Base-by-base conservation (phyloP, 2,329 filamentous ascomycete genomes). In the Aureobasidium namibiae region DNA sequence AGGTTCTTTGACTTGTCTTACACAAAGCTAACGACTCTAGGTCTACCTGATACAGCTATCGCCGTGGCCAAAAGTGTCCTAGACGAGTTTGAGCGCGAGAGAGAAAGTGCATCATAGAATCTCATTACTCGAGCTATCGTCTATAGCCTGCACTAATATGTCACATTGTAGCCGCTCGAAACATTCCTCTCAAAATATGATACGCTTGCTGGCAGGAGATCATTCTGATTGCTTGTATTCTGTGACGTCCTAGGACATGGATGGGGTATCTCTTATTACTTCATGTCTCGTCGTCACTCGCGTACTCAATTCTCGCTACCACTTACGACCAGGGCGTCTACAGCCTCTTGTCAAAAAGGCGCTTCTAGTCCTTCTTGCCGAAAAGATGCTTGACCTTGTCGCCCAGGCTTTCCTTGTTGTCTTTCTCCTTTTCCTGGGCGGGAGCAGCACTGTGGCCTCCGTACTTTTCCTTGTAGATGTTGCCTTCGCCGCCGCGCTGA, bases 21-120 rank as follows among this genome's bases (percentile, higher is more conserved):
- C 23, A n/a, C 13, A 29, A 14, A 31, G 38, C 50, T 54, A 13
- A 54, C 11, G 18, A 6, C 41, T 24, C 3, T 33, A 73, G 73
- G 90, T 1, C 67, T 96, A 66, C 92, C 92, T 0, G 83, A 86
- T 61, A 76, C 80, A 45, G 89, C 87, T 3, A 83, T 96, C 58
- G 74, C 76, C 23, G 77, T 90, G 63, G 92, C 92, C 6, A 77
- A 73, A 54, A 71, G 76, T 38, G 79, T 89, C 9, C 74, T 91
- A 26, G 69, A 71, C 24, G 61, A 67, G 24, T 63, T 72, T 45
- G 53, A 60, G 53, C 54, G 13, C 23, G 54, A 41, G 13, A 54
- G 50, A 24, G 9, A 26, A 39, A 39, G 14, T 39, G 13, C 14
- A 23, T 34, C 18, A 5, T 38, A 29, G n/a, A 2, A 23, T 36